Evolutionary conservation across 176 grass and related monocot species (phyloP).

Genomic region (Phoenix dactylifera): DNA sequence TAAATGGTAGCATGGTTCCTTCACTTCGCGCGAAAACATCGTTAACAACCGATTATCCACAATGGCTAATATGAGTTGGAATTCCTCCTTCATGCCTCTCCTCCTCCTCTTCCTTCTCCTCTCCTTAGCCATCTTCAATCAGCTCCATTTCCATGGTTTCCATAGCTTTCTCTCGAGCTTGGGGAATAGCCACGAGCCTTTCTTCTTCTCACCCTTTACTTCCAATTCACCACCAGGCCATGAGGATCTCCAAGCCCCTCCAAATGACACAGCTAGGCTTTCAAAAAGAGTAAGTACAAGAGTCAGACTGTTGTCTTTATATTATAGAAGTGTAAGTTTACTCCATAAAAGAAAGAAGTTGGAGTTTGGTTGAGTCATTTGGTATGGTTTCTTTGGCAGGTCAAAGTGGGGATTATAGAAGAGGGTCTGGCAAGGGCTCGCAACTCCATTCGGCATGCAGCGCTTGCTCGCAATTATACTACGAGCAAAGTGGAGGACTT

Average conservation of each 20-base stretch:
- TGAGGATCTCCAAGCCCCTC: not conserved
- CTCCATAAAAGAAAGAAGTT: not conserved
- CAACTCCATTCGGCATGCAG: slow-evolving; percentile 33
- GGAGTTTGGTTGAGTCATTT: not conserved
- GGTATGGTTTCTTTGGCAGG: not conserved
- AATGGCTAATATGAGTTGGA: slow-evolving; percentile 18
- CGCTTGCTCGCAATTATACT: slow-evolving; percentile 26
- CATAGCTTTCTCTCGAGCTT: not conserved
- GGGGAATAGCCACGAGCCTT: not conserved
- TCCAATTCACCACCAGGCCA: not conserved
- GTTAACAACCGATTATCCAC: not conserved
- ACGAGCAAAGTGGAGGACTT: slow-evolving; percentile 24
- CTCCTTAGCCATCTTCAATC: slow-evolving; percentile 13
- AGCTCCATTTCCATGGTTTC: slow-evolving; percentile 6
- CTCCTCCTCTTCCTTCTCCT: slow-evolving; percentile 9
- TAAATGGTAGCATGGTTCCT: slow-evolving; percentile 1
- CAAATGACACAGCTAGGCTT: too few species aligned
- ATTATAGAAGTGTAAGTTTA: not conserved
- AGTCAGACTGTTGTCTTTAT: not conserved
- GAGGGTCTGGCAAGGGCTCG: slow-evolving; percentile 40
- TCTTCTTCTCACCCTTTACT: not conserved
- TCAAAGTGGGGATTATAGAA: slow-evolving; percentile 29
- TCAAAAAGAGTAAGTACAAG: too few species aligned
- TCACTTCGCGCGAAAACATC: not conserved
- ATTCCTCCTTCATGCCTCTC: slow-evolving; percentile 6